Conservation (phyloP, 768 basidiomycete species). For the Hemileccinum impolitum region DNA sequence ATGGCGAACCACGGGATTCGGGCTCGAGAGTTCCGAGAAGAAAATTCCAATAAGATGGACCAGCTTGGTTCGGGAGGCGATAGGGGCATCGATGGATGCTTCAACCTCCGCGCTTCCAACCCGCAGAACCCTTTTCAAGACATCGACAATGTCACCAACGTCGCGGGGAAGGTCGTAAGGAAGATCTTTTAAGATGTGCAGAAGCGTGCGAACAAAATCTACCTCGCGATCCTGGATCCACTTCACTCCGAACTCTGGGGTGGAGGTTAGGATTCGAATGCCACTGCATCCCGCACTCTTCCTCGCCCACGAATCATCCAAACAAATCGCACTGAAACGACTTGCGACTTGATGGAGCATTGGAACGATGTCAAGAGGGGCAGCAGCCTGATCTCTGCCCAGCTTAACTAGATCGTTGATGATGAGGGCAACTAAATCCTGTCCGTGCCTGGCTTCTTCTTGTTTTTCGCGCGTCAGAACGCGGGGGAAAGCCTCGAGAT, state of each 20-base stretch:
- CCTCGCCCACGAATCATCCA: slow-evolving; percentile 86
- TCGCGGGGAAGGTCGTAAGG: slow-evolving; percentile 85
- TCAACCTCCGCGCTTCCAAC: slow-evolving; percentile 55
- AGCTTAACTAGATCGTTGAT: slow-evolving; percentile 64
- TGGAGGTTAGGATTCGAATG: slow-evolving; percentile 73
- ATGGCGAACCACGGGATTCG: slow-evolving; percentile 80
- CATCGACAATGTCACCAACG: slow-evolving; percentile 71
- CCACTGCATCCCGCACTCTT: slow-evolving; percentile 90
- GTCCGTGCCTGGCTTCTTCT: slow-evolving; percentile 58
- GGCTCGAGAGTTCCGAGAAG: slow-evolving; percentile 83
- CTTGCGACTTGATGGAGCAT: slow-evolving; percentile 80
- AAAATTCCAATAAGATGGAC: slow-evolving; percentile 76
- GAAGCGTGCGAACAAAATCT: slow-evolving; percentile 84
- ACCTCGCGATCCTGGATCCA: slow-evolving; percentile 87
- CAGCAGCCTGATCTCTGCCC: slow-evolving; percentile 43
- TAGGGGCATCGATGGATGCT: slow-evolving; percentile 40
- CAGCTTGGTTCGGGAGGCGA: slow-evolving; percentile 50
- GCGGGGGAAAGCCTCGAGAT: slow-evolving; percentile 78
- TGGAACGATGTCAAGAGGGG: slow-evolving; percentile 53
- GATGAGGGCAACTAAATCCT: slow-evolving; percentile 57
- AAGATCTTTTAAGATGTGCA: slow-evolving; percentile 93
- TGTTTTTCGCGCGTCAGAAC: slow-evolving; percentile 65
- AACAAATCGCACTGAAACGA: slow-evolving; percentile 80
- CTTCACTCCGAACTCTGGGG: slow-evolving; percentile 64
- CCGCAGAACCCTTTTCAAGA: slow-evolving; percentile 64